phyloP scores from a whole-genome alignment of 768 basidiomycete species.

The Saitozyma podzolica region DNA sequence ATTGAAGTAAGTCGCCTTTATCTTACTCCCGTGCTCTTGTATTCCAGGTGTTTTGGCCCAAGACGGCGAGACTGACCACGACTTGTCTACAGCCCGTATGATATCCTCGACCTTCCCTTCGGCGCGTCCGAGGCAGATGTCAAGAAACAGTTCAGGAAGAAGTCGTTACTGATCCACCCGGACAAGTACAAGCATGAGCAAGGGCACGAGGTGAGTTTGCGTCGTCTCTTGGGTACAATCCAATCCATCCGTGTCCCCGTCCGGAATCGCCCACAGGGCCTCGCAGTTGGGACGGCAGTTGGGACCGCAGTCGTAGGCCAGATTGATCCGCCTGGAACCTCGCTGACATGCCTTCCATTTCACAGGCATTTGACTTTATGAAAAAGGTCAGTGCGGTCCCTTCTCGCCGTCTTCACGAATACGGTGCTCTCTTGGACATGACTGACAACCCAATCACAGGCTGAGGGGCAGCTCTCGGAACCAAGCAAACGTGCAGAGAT shows the following conservation, averaged over 20 bases:
- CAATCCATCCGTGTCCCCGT: not conserved
- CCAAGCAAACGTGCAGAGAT: slow-evolving; percentile 44
- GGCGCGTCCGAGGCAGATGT: slow-evolving; percentile 68
- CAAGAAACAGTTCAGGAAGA: slow-evolving; percentile 68
- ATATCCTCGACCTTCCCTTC: slow-evolving; percentile 76
- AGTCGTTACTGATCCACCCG: slow-evolving; percentile 78
- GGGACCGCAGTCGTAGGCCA: no score
- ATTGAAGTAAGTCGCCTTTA: slow-evolving; percentile 70
- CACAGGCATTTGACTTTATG: slow-evolving; percentile 50
- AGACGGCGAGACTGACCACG: not conserved
- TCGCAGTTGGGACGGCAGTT: no score
- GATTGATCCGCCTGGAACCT: no score
- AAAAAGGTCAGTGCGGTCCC: slow-evolving; percentile 49
- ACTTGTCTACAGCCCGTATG: slow-evolving; percentile 71
- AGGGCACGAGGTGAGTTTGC: slow-evolving; percentile 45
- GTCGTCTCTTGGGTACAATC: not conserved
- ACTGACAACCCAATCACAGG: slow-evolving; percentile 26
- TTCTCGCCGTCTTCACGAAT: not conserved
- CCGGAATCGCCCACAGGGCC: no score
- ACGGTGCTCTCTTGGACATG: not conserved
- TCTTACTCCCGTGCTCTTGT: slow-evolving; percentile 5
- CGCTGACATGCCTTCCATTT: not conserved
- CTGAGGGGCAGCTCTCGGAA: slow-evolving; percentile 46
- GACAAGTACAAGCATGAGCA: slow-evolving; percentile 83
- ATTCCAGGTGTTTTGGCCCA: not conserved